Conservation (phyloP, 1,284 basidiomycete species). For the Trichosporon sp. region DNA sequence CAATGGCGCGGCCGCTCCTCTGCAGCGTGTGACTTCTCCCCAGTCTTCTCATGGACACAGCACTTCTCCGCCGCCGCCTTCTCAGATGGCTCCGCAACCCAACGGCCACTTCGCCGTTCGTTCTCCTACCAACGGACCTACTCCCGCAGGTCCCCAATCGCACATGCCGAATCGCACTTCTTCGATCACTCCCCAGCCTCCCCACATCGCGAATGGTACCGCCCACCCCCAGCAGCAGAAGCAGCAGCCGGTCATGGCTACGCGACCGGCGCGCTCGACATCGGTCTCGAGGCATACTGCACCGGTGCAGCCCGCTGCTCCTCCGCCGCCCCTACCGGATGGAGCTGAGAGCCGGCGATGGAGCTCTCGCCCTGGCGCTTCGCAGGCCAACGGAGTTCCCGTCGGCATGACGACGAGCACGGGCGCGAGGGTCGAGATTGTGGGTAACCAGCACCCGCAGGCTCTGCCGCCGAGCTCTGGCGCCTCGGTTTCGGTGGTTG, state of each 20-base stretch:
- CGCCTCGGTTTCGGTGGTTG: background rate
- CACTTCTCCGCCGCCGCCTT: background rate
- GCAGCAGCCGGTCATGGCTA: background rate
- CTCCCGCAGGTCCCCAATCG: background rate
- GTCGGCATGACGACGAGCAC: conserved; percentile 6
- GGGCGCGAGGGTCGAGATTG: background rate
- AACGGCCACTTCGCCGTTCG: background rate
- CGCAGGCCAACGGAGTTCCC: background rate
- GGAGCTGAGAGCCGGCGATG: background rate
- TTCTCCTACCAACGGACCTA: background rate
- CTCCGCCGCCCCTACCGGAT: background rate
- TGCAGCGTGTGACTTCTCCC: conserved; percentile 23
- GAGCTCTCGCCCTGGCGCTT: background rate
- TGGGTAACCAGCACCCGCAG: background rate
- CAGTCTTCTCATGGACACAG: conserved; percentile 24
- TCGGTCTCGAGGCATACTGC: conserved; percentile 3
- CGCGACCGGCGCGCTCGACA: conserved; percentile 3
- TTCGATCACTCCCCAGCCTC: background rate
- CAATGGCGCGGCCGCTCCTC: background rate
- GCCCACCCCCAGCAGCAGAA: conserved; percentile 6
- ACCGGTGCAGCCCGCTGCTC: background rate
- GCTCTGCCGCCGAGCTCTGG: background rate
- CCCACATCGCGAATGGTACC: background rate
- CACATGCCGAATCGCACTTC: background rate
- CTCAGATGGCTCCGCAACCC: background rate